Base-by-base conservation (phyloP, 1,284 basidiomycete genomes). In the Coniferiporia sulphurascens region DNA sequence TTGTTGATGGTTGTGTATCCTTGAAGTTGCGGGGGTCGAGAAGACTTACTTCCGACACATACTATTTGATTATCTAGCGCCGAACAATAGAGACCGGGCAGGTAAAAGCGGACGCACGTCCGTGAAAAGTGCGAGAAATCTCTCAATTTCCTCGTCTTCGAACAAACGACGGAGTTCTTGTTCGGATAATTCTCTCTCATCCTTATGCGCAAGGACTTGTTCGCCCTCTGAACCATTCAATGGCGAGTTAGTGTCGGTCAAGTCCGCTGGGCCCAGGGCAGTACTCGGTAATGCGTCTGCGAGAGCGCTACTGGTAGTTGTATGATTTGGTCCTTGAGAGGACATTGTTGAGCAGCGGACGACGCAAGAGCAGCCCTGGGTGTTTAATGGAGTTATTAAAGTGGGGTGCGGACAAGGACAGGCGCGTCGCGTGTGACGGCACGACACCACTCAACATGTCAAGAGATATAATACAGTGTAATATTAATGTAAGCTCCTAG, bases 91-190 rank as follows among this genome's bases (percentile, higher is more conserved):
- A 52, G 6, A 34, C 36, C 0, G 27, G 27, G 35, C 12, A 43
- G 19, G 10, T 21, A 21, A n/a, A 7, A 8, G 15, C 17, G 22
- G 8, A 46, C 57, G 22, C 36, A 59, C 57, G 49, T 59, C 57
- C 12, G 57, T 22, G 35, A 59, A 59, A 7, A 59, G 41, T 5
- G 5, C 52, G 12, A 59, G 57, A 35, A 59, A 59, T 10, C 45
- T 36, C 13, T 53, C 57, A n/a, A 59, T 54, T 36, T 59, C 57
- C 32, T 59, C 57, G 21, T 59, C 51, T 13, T 59, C 57, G 38
- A 52, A 59, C 1, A 59, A 34, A 10, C 36, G 57, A n/a, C 57
- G 50, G 17, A 59, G 57, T 27, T 59, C 57, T 17, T 44, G 15
- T 48, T 59, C 57, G 13, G 57, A 59, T 6, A 59, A 27, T 19